These are phyloP conservation scores for Tillandsia leiboldiana DNA, from an alignment of 176 grass and related monocot species.

Conservation along the genomic window DNA sequence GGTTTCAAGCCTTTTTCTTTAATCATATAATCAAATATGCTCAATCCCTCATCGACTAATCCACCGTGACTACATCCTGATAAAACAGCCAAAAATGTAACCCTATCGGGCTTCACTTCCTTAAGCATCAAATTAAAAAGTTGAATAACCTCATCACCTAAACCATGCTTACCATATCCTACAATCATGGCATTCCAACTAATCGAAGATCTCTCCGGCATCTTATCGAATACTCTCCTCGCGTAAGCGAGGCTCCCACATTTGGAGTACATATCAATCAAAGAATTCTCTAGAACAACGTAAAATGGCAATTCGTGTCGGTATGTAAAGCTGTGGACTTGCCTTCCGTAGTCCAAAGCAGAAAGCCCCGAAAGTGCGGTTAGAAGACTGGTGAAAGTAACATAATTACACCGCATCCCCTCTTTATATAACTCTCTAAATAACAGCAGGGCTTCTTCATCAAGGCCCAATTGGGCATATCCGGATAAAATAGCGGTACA, in stretches of 20 bases:
- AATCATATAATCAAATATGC: conserved; percentile 42
- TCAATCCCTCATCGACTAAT: conserved; percentile 51
- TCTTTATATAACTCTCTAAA: conserved; percentile 45
- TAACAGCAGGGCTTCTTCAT: conserved; percentile 56
- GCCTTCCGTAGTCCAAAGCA: conserved; percentile 62
- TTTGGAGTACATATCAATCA: conserved; percentile 80
- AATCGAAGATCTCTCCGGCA: conserved; percentile 51
- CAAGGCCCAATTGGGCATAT: conserved; percentile 53
- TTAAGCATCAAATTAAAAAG: conserved; percentile 47
- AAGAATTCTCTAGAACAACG: conserved; percentile 55
- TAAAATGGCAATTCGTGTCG: conserved; percentile 48
- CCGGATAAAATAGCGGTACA: conserved; percentile 60
- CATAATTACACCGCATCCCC: conserved; percentile 68
- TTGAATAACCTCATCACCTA: conserved; percentile 38
- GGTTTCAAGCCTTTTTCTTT: conserved; percentile 41
- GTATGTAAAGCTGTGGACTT: conserved; percentile 51
- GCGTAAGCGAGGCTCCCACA: conserved; percentile 54
- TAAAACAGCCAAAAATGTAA: conserved; percentile 53
- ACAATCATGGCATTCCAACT: conserved; percentile 68
- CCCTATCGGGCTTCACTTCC: conserved; percentile 46
- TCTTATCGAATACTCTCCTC: conserved; percentile 49
- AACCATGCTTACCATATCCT: conserved; percentile 65
- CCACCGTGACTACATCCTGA: conserved; percentile 62
- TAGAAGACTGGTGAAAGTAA: conserved; percentile 51
- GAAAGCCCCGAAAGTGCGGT: conserved; percentile 56